Conservation (phyloP, 768 basidiomycete species). For the Hericium erinaceus region DNA sequence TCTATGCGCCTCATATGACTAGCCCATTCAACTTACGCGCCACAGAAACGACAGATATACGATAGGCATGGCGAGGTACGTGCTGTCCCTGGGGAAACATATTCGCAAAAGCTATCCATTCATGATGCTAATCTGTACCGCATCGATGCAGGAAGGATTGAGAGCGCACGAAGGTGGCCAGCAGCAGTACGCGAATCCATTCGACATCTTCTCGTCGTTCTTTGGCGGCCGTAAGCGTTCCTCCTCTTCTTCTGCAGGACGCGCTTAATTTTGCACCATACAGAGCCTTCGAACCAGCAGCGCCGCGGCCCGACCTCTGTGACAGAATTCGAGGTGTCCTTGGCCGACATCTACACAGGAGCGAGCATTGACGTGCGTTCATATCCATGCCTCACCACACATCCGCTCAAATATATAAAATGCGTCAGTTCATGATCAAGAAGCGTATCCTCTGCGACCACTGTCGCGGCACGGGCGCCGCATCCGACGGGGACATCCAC, state of each 20-base stretch:
- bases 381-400: not conserved
- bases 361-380: slow-evolving; percentile 70
- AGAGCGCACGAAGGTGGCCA: slow-evolving; percentile 89
- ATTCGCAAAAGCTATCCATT: too few species aligned
- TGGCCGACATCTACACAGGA: slow-evolving; percentile 87
- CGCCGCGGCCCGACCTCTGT: slow-evolving; percentile 69
- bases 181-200: slow-evolving; percentile 67
- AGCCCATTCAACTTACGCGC: not conserved
- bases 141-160: slow-evolving; percentile 60
- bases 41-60: slow-evolving; percentile 86
- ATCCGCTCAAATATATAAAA: not conserved
- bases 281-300: slow-evolving; percentile 39
- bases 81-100: too few species aligned
- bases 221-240: slow-evolving; percentile 71
- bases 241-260: not conserved
- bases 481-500: slow-evolving; percentile 81
- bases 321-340: slow-evolving; percentile 76
- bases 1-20: not conserved
- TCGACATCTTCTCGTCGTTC: slow-evolving; percentile 90
- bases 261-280: not conserved
- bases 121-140: too few species aligned
- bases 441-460: slow-evolving; percentile 93
- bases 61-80: slow-evolving; percentile 85
- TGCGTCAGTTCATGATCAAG: slow-evolving; percentile 75
- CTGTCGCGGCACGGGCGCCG: slow-evolving; percentile 92